A percentile compares a stretch with the other conserved stretches of the same genome.
Conservation (phyloP, 2,329 filamentous ascomycete species). For the Aureobasidium melanogenum region DNA sequence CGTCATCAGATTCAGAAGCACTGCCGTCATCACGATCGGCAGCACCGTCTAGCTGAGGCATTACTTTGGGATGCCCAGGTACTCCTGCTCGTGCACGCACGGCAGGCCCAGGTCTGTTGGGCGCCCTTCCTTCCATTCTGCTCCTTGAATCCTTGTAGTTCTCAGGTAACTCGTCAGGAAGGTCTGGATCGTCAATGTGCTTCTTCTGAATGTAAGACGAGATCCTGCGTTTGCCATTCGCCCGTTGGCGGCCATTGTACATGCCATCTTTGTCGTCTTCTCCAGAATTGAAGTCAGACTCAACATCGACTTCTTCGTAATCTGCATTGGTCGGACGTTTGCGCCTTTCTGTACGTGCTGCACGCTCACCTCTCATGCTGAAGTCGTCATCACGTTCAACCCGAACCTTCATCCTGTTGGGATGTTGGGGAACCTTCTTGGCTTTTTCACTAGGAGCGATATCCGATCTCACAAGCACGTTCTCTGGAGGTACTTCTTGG, state of each 20-base stretch:
- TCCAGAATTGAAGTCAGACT: constrained; percentile 26
- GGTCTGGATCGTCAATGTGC: constrained; percentile 29
- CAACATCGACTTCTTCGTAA: constrained; percentile 40
- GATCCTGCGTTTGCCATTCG: constrained; percentile 18
- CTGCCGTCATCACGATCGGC: not conserved
- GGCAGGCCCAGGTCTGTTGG: constrained; percentile 17
- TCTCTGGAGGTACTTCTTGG: constrained; percentile 11
- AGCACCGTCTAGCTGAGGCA: not conserved
- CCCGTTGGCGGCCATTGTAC: not conserved
- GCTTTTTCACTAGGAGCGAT: constrained; percentile 19
- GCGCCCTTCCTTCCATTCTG: not conserved
- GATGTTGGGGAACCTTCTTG: constrained; percentile 18
- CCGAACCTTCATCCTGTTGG: constrained; percentile 26
- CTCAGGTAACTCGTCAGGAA: constrained; percentile 35
- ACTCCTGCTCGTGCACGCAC: not conserved
- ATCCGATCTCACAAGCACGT: constrained; percentile 25
- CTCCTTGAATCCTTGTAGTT: constrained; percentile 30
- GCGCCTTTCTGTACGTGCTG: constrained; percentile 15
- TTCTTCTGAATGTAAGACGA: constrained; percentile 36
- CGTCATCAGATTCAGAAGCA: not conserved
- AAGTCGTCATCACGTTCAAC: constrained; percentile 35
- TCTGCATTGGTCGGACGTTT: constrained; percentile 20
- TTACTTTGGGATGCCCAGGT: not conserved
- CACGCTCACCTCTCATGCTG: constrained; percentile 18
- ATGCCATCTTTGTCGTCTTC: constrained; percentile 26